Base-by-base conservation (phyloP, 1,284 basidiomycete species). In the Sanghuangporus weigelae region DNA sequence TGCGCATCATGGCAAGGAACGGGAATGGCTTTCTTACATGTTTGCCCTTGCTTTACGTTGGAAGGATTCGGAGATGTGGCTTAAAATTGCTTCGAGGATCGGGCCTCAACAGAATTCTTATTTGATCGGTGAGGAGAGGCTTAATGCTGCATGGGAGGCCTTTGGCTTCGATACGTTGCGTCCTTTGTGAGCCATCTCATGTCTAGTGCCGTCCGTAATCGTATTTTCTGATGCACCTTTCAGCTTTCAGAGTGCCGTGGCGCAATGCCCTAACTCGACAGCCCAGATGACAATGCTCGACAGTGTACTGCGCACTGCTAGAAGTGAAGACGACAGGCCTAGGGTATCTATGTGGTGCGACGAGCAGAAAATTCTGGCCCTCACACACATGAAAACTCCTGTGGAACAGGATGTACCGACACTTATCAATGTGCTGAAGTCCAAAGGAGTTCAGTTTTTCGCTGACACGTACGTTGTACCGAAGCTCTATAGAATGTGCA, bases 141-240 rank as follows among this genome's bases (percentile, higher is more conserved):
- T 60, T 12, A 42, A n/a, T 16, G 50, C 50, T 12, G 59, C 49
- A 7, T 44, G 51, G 53, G 42, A 55, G 14, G 23, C n/a, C n/a
- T 56, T 62, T 21, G 53, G 60, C 31, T 62, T 62, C 35, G 53
- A 62, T 11, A 40, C 39, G 35, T 31, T 62, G 31, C 51, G 53
- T 35, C 51, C 42, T 26, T 35, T 55, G 60, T 62, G 36, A 11
- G 44, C 16, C 11, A 42, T 21, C 7, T 7, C 10, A 48, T 26
- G 16, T 44, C 31, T 48, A 8, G 7, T 55, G 7, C 5, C n/a
- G 19, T 7, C 39, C 23, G 12, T 12, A 42, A 8, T 7, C 49
- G 16, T 16, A 39, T 23, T 35, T 31, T 5, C 26, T 31, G 26
- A 31, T 31, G 4, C 19, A 39, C 21, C 8, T 2, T 39, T n/a